Evolutionary conservation across 1,139 yeast species (phyloP), one percentile per base, ranked within the genome.

Genomic region (Debaryomyces coudertii): DNA sequence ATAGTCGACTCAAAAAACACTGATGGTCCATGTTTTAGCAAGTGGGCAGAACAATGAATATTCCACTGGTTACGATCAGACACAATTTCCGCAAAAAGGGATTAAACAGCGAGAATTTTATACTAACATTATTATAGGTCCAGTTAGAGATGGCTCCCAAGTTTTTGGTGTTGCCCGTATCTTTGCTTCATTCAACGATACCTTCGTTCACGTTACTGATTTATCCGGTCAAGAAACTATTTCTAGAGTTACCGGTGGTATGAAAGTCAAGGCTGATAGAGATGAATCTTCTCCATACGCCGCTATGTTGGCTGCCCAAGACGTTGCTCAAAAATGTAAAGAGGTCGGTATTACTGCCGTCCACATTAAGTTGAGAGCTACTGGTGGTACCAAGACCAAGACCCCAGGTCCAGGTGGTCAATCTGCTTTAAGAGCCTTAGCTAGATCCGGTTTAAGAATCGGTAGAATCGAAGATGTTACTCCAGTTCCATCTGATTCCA

Each of bases 391-490:
- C 67, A 90, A 89, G 77, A 89, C 99, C 80, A 95, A 95, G 90
- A 92, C 99, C 76, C 99, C 99, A 78, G 99, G 99, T 82, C 99
- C 99, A 81, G 99, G 99, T 89, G 99, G 98, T 82, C 99, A 93
- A 84, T 88, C 98, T 60, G 99, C 99, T 77, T 83, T 95, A 74
- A 92, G 99, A 84, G 99, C 99, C 71, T 83, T 95, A 72, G 99
- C 99, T 71, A 92, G 99, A 86, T 90, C 98, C 61, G 99, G 99
- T 76, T 85, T 95, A 80, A 90, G 96, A 87, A 93, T 95, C 65
- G 99, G 99, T 71, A 92, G 99, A 83, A 95, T 95, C 67, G 99
- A 95, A 85, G 99, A 95, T 78, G 99, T 95, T 64, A 95, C 99
- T 66, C 99, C 99, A 78, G 93, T 95, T 71, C 99, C 99, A 77